These are phyloP conservation scores for Verticillium tricorpus DNA, from an alignment of 2,329 filamentous ascomycete genomes.

Conservation along the genomic window DNA sequence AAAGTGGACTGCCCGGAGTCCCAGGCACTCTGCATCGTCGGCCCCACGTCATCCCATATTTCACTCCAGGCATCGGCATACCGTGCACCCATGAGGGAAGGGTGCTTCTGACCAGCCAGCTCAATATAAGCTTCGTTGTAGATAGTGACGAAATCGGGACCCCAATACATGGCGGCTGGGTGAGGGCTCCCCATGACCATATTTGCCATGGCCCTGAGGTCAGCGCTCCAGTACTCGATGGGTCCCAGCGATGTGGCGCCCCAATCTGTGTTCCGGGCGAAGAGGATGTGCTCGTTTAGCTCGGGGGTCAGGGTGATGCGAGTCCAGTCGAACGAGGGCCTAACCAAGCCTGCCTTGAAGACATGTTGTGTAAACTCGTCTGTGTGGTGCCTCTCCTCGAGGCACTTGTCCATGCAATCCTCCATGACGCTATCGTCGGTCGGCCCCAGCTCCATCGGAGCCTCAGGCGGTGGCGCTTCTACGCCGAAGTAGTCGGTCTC, in stretches of 20 bases:
- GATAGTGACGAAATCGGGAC: constrained; percentile 59
- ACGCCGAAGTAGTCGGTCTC: constrained; percentile 40
- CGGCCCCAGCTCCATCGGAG: constrained; percentile 4
- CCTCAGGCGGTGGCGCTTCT: constrained; percentile 4
- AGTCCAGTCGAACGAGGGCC: constrained; percentile 76
- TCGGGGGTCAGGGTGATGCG: constrained; percentile 58
- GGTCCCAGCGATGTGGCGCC: constrained; percentile 67
- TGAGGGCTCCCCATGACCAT: constrained; percentile 76
- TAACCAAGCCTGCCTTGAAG: constrained; percentile 27
- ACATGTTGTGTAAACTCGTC: constrained; percentile 39
- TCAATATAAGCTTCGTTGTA: constrained; percentile 72
- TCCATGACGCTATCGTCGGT: constrained; percentile 13
- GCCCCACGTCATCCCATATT: constrained; percentile 68
- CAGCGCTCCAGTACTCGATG: constrained; percentile 67
- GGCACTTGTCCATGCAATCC: constrained; percentile 21
- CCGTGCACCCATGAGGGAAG: constrained; percentile 66
- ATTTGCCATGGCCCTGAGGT: constrained; percentile 74
- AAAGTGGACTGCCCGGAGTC: constrained; percentile 72
- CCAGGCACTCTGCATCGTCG: constrained; percentile 63
- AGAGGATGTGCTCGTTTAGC: constrained; percentile 66
- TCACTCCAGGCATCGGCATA: constrained; percentile 68
- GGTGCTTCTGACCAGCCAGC: constrained; percentile 74
- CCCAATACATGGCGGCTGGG: constrained; percentile 77
- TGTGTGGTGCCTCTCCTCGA: constrained; percentile 24
- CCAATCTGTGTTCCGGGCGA: constrained; percentile 71